A percentile compares a stretch with the other conserved stretches of the same genome.
Conservation (phyloP, 257 asterid species). For the Coffea canephora region DNA sequence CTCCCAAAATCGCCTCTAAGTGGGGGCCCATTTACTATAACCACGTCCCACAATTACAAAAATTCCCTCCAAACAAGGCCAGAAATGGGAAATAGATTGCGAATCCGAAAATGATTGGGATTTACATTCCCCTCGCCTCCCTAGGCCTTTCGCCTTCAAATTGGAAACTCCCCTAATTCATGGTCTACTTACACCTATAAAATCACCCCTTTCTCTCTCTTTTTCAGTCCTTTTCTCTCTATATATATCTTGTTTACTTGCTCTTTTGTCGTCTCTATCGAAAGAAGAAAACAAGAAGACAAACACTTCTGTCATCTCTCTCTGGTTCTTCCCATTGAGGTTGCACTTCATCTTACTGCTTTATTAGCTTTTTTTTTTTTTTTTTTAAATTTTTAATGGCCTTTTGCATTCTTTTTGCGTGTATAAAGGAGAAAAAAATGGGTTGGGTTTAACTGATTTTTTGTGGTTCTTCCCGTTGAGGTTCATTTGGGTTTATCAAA, state of each 20-base stretch:
- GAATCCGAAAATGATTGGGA: too few species aligned
- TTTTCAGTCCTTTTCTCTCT: neutral
- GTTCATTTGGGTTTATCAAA: neutral
- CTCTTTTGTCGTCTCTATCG: too few species aligned
- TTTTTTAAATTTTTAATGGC: neutral
- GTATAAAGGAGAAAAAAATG: neutral
- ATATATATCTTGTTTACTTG: neutral
- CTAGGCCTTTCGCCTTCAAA: neutral
- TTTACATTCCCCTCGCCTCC: too few species aligned
- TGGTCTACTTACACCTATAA: constrained; percentile 9
- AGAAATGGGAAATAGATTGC: neutral
- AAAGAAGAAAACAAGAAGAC: neutral
- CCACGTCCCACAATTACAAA: constrained; percentile 1
- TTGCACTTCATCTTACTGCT: neutral
- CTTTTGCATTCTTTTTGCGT: neutral
- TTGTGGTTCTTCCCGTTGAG: neutral
- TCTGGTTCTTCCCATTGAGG: neutral
- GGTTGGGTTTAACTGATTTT: neutral
- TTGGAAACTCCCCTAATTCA: neutral
- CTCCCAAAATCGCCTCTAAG: neutral
- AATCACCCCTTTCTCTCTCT: neutral
- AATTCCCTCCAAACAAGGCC: constrained; percentile 19
- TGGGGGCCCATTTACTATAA: neutral
- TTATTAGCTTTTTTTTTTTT: too few species aligned
- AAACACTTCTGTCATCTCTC: neutral